Conservation (phyloP, 768 basidiomycete species). For the Leccinum imitatum region DNA sequence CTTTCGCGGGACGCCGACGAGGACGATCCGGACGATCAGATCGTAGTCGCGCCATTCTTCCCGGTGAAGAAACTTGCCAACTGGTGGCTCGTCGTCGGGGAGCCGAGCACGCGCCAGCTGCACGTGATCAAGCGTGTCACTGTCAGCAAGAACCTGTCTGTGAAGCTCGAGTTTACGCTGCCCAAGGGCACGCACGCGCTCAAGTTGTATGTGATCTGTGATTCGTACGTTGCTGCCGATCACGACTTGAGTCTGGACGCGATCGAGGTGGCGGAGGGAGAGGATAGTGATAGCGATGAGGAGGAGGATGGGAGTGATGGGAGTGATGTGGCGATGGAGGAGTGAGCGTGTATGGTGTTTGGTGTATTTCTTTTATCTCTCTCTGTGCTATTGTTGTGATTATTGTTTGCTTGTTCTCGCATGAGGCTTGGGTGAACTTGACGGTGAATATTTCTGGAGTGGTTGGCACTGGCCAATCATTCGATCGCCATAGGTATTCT, state of each 20-base stretch:
- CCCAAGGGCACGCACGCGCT: conserved; percentile 81
- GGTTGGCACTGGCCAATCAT: too few relatives aligned
- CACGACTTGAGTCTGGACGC: conserved; percentile 84
- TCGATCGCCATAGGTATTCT: too few relatives aligned
- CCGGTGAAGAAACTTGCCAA: conserved; percentile 88
- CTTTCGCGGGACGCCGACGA: conserved; percentile 83
- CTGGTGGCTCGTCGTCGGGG: conserved; percentile 98
- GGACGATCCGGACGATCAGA: conserved; percentile 70
- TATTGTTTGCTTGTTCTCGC: too few relatives aligned
- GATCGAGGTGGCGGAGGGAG: conserved; percentile 78
- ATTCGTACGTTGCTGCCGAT: conserved; percentile 89
- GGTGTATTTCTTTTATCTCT: too few relatives aligned
- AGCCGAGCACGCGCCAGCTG: conserved; percentile 73
- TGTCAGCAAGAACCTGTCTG: conserved; percentile 63
- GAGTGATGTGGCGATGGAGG: conserved; percentile 55
- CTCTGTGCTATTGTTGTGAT: too few relatives aligned
- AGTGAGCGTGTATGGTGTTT: conserved; percentile 25
- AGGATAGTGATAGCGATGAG: conserved; percentile 66
- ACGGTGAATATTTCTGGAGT: too few relatives aligned
- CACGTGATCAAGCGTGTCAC: conserved; percentile 87
- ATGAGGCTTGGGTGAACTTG: too few relatives aligned
- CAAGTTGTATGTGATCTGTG: conserved; percentile 90
- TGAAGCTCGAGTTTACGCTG: conserved; percentile 87
- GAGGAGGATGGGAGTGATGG: conserved; percentile 50
- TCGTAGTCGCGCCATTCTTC: conserved; percentile 92